phyloP scores from a whole-genome alignment of 2,329 filamentous ascomycete genomes.

The Byssochlamys sp. region DNA sequence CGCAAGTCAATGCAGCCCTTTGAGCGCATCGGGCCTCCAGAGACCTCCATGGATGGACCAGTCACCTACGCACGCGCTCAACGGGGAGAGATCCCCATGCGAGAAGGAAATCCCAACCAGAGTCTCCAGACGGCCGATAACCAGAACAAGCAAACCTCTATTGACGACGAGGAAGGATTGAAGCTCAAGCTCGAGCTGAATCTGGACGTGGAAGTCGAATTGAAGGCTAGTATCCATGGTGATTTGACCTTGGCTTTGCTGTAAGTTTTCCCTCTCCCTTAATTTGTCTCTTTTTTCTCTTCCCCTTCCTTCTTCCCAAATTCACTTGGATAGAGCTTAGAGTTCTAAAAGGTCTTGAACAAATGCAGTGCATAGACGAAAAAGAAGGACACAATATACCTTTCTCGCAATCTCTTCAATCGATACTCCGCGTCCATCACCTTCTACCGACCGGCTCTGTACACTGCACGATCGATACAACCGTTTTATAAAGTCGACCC shows the following conservation, averaged over 20 bases:
- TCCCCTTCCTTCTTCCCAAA: not conserved
- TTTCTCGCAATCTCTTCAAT: not conserved
- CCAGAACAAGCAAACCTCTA: constrained; percentile 27
- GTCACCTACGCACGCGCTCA: constrained; percentile 46
- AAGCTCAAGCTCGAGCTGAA: constrained; percentile 67
- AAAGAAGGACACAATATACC: no score
- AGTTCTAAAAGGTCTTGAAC: not conserved
- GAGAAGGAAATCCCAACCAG: constrained; percentile 43
- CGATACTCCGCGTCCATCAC: not conserved
- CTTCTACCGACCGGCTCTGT: not conserved
- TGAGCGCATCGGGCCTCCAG: constrained; percentile 47
- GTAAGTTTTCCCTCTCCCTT: constrained; percentile 42
- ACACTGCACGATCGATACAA: not conserved
- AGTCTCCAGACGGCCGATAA: constrained; percentile 20
- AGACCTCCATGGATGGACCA: constrained; percentile 48
- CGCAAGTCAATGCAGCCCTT: constrained; percentile 45
- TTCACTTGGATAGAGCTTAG: not conserved
- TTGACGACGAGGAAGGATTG: constrained; percentile 41
- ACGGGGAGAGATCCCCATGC: constrained; percentile 47
- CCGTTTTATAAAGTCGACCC: not conserved
- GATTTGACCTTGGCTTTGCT: constrained; percentile 70
- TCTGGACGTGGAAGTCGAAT: constrained; percentile 71
- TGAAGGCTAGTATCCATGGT: constrained; percentile 77
- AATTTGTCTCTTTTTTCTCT: not conserved
- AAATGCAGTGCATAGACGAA: not conserved